A percentile compares a stretch with the other conserved stretches of the same genome.
These are phyloP conservation scores for Phytopythium mirpurense DNA, from an alignment of 352 stramenopile species.

Conservation along the genomic window DNA sequence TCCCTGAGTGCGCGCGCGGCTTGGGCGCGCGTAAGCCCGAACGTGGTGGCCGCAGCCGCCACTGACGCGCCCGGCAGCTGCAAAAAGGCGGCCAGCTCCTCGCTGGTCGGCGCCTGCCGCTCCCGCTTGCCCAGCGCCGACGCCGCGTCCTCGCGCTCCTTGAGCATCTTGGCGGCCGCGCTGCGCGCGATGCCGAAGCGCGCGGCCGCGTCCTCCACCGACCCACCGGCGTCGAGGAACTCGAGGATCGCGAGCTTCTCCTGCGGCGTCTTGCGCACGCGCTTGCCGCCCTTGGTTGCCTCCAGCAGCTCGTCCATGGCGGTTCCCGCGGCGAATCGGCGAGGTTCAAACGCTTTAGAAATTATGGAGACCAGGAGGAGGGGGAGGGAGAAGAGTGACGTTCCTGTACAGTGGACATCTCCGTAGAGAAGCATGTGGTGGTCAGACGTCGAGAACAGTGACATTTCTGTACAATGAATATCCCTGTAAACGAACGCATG, in stretches of 20 bases:
- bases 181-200: conserved; percentile 6
- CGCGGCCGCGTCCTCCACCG: conserved; percentile 6
- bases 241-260: conserved; percentile 10
- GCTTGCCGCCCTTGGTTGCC: conserved; percentile 15
- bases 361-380: no score
- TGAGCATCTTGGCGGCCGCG: conserved; percentile 7
- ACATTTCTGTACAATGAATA: conserved; percentile 16
- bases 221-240: conserved; percentile 7
- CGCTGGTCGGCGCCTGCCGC: not conserved
- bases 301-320: conserved; percentile 16
- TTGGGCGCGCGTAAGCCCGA: conserved; percentile 21
- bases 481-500: conserved; percentile 19
- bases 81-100: conserved; percentile 3
- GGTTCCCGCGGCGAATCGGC: not conserved
- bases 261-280: conserved; percentile 13
- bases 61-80: conserved; percentile 6
- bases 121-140: conserved; percentile 4
- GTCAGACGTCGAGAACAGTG: conserved; percentile 1
- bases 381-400: conserved; percentile 39
- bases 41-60: conserved; percentile 15
- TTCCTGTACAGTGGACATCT: conserved; percentile 16
- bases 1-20: conserved; percentile 7
- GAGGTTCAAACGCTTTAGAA: conserved; percentile 9
- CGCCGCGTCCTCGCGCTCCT: conserved; percentile 1
- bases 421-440: not conserved